Evolutionary conservation across 2,329 filamentous ascomycete genomes (phyloP), one percentile per base, ranked within the genome.

Genomic region (Clonostachys sp.): DNA sequence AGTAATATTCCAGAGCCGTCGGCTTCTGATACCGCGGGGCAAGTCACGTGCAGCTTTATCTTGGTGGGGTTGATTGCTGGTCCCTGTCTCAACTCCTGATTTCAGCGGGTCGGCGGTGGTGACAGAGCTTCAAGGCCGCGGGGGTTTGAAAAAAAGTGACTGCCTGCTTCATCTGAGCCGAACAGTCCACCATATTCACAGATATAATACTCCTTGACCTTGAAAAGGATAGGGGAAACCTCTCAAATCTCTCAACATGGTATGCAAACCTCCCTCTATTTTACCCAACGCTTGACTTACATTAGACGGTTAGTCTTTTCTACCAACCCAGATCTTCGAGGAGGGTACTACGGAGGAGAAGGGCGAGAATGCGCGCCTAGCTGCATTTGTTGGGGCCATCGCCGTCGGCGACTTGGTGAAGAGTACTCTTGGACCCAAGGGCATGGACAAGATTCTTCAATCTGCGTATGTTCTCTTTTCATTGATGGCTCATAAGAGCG

Each of bases 381-480:
- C 90, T n/a, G 92, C 92, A 55, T 99, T 99, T 62, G 92, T 99
- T 48, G 94, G 94, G 60, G 94, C 94, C 66, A 99, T 99, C 63
- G 94, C 94, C 48, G 94, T 99, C 42, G 94, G 94, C 46, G 94
- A 99, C 61, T 73, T 99, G 57, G 94, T 99, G 46, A 99, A 99
- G 81, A 95, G 89, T 68, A 97, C 94, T 12, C 75, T 99, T 34
- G 94, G 94, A 7, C 94, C 94, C 36, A 97, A 97, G 76, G 94
- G 94, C 58, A 97, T 97, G 91, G 94, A 97, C 78, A 96, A 96
- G 78, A 96, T 96, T 67, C 76, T 95, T 64, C 91, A 95, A 70
- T 96, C 91, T 67, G 91, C 89, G 87, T 94, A 83, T 55, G 86
- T 81, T 42, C 34, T 34, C 50, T 49, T 24, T 42, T 13, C 18